Percentiles rank a stretch among this genome's conserved stretches.
Evolutionary conservation across 495 filamentous ascomycete species (phyloP).

Genomic region (Aspergillus cavernicola): DNA sequence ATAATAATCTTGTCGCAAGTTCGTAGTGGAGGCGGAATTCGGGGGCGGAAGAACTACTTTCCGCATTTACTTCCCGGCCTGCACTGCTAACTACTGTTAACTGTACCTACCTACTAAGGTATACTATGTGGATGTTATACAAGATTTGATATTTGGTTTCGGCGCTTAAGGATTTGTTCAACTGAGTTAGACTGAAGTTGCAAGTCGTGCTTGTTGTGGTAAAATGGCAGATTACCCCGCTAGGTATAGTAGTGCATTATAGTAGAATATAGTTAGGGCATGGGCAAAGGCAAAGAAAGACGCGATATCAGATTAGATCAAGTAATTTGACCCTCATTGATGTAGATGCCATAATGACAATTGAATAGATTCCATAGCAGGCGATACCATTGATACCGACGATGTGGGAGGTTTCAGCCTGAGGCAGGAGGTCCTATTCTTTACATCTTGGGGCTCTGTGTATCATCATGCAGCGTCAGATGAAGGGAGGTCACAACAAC

Average conservation of each 20-base stretch:
- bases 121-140: too few species aligned
- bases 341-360: slow-evolving; percentile 10
- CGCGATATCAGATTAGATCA: slow-evolving; percentile 55
- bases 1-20: slow-evolving; percentile 11
- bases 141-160: too few species aligned
- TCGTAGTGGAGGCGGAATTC: slow-evolving; percentile 14
- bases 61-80: too few species aligned
- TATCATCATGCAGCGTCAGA: slow-evolving; percentile 40
- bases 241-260: not conserved
- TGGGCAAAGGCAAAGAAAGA: too few species aligned
- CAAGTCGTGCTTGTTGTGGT: not conserved
- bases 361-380: slow-evolving; percentile 8
- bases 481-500: not conserved
- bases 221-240: not conserved
- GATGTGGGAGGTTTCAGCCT: slow-evolving; percentile 18
- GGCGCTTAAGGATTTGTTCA: not conserved
- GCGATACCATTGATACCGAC: slow-evolving; percentile 39
- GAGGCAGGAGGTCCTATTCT: not conserved
- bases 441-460: slow-evolving; percentile 33
- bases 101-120: too few species aligned
- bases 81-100: too few species aligned
- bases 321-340: slow-evolving; percentile 49
- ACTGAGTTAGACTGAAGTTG: not conserved
- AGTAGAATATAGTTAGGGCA: not conserved
- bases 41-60: slow-evolving; percentile 22